Evolutionary conservation across 345 rosid species (phyloP), one percentile per base, ranked within the genome.

Genomic region (Dipteronia sinensis): DNA sequence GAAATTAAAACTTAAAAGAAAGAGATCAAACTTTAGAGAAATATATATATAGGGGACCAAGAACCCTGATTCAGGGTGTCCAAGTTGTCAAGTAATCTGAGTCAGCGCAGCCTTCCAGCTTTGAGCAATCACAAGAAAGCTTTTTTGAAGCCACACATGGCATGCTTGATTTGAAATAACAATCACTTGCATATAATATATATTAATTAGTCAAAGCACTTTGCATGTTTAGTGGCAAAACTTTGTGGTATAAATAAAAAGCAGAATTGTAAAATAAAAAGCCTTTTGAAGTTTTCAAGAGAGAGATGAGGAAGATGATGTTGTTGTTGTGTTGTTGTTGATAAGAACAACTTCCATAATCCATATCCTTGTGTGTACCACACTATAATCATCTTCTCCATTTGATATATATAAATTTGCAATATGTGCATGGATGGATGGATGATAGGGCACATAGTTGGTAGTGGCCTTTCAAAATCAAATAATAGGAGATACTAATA

Each of bases 61-160:
- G 17, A 20, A 58, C 9, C 44, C 7, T 25, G 61, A 13, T 22
- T 72, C 22, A 65, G 40, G 47, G 69, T 16, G 71, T 65, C 22
- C 44, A 71, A 78, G 72, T 16, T 78, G 72, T 40, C 31, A 31
- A 53, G 4, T 27, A n/a, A 27, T 53, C 67, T 56, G 72, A 65
- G 67, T 44, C 25, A 72, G 59, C 73, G 67, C 70, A 66, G 78
- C 74, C 70, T 67, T 74, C 74, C 74, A 74, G 65, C 12, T 59
- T 74, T 25, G 71, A 0, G 64, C 40, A 51, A 75, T 65, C 10
- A 25, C 13, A 5, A 22, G 11, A 27, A 76, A 19, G 63, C 25
- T 58, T 13, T 72, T 72, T n/a, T 10, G 20, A 10, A 9, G 27
- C 53, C 65, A 67, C 53, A 38, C 27, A 59, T 65, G 27, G 65